Conservation (phyloP, 2,329 filamentous ascomycete genomes). For the Albophoma yamanashiensis region DNA sequence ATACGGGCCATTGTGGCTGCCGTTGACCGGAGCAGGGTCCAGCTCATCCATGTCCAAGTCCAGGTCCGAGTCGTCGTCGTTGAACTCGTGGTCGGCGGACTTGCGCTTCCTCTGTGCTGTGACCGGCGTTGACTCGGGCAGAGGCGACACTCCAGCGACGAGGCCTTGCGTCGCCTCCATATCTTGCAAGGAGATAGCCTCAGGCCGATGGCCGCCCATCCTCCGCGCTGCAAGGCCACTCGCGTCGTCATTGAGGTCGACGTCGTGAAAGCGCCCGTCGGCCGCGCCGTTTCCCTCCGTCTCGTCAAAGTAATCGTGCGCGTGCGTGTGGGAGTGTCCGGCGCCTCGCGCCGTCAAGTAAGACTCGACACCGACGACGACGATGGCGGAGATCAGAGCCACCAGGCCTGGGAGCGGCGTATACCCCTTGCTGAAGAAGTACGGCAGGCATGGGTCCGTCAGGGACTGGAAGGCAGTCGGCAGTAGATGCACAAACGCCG, state of each 20-base stretch:
- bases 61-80: slow-evolving; percentile 43
- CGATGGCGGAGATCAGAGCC: slow-evolving; percentile 70
- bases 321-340: slow-evolving; percentile 48
- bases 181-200: slow-evolving; percentile 40
- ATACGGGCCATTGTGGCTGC: slow-evolving; percentile 17
- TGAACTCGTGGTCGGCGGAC: slow-evolving; percentile 18
- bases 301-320: slow-evolving; percentile 37
- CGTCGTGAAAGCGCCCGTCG: slow-evolving; percentile 17
- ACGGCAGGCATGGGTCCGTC: slow-evolving; percentile 61
- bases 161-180: slow-evolving; percentile 42
- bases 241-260: slow-evolving; percentile 8
- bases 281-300: slow-evolving; percentile 26
- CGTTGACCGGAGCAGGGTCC: slow-evolving; percentile 26
- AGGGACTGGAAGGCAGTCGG: slow-evolving; percentile 58
- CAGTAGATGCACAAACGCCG: slow-evolving; percentile 70
- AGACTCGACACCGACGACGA: slow-evolving; percentile 80
- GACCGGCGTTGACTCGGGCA: slow-evolving; percentile 42
- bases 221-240: slow-evolving; percentile 27
- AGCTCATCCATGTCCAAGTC: slow-evolving; percentile 53
- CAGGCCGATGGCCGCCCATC: slow-evolving; percentile 27
- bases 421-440: slow-evolving; percentile 72
- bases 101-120: slow-evolving; percentile 12
- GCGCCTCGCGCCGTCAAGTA: slow-evolving; percentile 67
- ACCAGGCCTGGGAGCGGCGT: slow-evolving; percentile 70
- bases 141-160: slow-evolving; percentile 46